These are phyloP conservation scores for Rhododendron kiyosumense DNA, from an alignment of 148 eudicot genomes.

Conservation along the genomic window DNA sequence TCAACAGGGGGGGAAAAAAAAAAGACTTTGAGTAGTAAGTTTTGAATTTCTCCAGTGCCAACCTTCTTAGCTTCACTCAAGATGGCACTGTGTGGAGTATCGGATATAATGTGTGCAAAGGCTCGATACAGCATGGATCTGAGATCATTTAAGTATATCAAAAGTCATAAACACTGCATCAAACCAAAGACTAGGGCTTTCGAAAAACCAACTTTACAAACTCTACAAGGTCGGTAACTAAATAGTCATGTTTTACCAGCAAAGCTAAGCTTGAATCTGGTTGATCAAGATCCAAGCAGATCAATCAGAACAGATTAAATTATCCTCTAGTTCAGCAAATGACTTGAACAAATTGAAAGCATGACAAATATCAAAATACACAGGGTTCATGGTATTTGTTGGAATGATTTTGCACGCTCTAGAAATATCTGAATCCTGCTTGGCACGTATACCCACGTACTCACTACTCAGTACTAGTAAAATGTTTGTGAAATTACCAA, in stretches of 20 bases:
- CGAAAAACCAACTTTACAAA: background rate
- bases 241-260: background rate
- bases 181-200: constrained; percentile 6
- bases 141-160: constrained; percentile 18
- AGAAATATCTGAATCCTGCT: background rate
- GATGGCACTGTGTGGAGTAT: constrained; percentile 65
- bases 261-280: background rate
- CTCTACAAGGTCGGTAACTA: background rate
- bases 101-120: constrained; percentile 60
- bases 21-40: background rate
- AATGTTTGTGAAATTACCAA: background rate
- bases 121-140: constrained; percentile 75
- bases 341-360: background rate
- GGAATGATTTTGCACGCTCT: background rate
- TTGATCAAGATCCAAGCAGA: constrained; percentile 3
- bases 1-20: background rate
- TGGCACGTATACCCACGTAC: background rate
- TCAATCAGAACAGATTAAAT: background rate
- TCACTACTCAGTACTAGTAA: background rate
- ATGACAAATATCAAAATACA: background rate
- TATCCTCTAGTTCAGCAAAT: background rate
- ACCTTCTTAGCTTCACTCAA: constrained; percentile 81
- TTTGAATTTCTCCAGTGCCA: constrained; percentile 11
- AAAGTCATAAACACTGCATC: background rate
- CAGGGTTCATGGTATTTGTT: constrained; percentile 2